These are phyloP conservation scores for Sphagnurus paluster DNA, from an alignment of 1,284 basidiomycete genomes.

Conservation along the genomic window DNA sequence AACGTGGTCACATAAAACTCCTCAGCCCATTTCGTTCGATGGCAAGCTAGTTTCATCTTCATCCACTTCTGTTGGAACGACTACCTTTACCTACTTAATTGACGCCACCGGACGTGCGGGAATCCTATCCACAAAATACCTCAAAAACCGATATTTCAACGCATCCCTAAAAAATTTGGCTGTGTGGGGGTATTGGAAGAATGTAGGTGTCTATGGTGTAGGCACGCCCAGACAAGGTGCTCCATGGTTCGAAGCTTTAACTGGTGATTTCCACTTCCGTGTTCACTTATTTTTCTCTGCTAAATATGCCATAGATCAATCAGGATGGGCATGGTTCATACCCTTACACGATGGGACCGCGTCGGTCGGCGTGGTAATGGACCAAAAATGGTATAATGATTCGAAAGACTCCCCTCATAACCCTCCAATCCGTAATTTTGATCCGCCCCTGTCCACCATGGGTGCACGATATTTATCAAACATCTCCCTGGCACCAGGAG, in stretches of 20 bases:
- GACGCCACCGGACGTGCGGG: constrained; percentile 73
- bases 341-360: constrained; percentile 68
- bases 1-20: constrained; percentile 45
- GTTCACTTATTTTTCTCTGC: neutral
- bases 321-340: constrained; percentile 79
- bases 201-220: constrained; percentile 51
- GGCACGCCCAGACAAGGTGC: constrained; percentile 59
- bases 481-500: constrained; percentile 53
- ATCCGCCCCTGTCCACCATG: constrained; percentile 31
- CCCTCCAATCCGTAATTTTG: constrained; percentile 32
- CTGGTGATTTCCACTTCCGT: constrained; percentile 48
- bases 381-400: constrained; percentile 51
- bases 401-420: constrained; percentile 38
- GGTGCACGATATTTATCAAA: constrained; percentile 48
- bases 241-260: constrained; percentile 72
- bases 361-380: constrained; percentile 74
- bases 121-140: constrained; percentile 62
- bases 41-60: constrained; percentile 11
- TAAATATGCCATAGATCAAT: constrained; percentile 52
- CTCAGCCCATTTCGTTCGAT: constrained; percentile 36
- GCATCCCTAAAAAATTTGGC: constrained; percentile 71
- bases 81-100: constrained; percentile 64
- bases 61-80: constrained; percentile 39
- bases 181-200: constrained; percentile 75
- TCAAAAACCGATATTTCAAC: constrained; percentile 70